These are phyloP conservation scores for Martensiomyces pterosporus DNA, from an alignment of 192 early-diverging fungal genomes.

Conservation along the genomic window DNA sequence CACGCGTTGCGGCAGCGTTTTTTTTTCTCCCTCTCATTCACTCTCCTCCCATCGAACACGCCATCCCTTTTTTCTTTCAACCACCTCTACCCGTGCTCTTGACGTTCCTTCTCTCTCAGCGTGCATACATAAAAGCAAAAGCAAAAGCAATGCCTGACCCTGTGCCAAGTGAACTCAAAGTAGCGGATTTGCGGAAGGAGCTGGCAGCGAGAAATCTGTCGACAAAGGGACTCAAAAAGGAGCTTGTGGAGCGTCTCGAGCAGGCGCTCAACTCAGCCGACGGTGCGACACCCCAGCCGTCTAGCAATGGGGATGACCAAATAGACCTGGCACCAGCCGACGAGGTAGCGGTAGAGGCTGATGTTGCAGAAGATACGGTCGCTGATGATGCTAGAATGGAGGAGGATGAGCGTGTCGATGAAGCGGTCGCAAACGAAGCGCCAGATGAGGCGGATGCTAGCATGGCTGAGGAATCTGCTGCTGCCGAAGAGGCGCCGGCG, in stretches of 20 bases:
- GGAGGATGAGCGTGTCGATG: conserved; percentile 1
- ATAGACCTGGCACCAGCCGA: conserved; percentile 26
- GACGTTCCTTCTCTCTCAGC: no score
- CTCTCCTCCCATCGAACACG: no score
- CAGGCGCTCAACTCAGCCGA: conserved; percentile 38
- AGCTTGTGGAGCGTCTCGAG: conserved; percentile 57
- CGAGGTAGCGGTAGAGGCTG: conserved; percentile 4
- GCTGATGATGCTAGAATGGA: neutral
- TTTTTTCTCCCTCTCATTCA: no score
- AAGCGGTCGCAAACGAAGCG: neutral
- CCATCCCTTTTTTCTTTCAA: no score
- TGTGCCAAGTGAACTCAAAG: conserved; percentile 55
- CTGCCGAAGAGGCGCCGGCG: neutral
- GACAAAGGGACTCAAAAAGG: conserved; percentile 63
- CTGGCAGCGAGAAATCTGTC: conserved; percentile 52
- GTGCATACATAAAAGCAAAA: no score
- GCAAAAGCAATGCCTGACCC: no score
- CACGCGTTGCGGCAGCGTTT: no score
- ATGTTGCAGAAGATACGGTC: neutral
- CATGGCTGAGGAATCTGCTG: neutral
- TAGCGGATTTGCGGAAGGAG: conserved; percentile 58
- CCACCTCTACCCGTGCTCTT: no score
- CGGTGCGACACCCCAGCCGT: neutral
- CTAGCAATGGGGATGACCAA: conserved; percentile 13
- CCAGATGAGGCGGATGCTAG: neutral